These are phyloP conservation scores for Aureobasidium subglaciale DNA, from an alignment of 2,329 filamentous ascomycete genomes.

Conservation along the genomic window DNA sequence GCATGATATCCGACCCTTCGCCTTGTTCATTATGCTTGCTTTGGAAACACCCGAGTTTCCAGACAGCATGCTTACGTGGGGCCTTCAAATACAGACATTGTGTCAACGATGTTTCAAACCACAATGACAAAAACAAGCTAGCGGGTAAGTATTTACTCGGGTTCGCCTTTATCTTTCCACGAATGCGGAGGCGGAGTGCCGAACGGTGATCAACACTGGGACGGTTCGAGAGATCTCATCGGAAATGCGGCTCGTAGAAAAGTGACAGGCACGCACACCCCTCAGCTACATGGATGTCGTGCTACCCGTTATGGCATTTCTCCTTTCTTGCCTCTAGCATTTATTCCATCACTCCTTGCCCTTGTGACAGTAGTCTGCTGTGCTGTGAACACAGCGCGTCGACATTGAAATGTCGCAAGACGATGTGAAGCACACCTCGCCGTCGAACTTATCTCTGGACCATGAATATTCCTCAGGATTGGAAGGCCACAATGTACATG, in stretches of 20 bases:
- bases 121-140: background rate
- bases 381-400: background rate
- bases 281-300: slow-evolving; percentile 4
- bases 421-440: slow-evolving; percentile 2
- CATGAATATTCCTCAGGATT: background rate
- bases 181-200: slow-evolving; percentile 14
- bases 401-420: background rate
- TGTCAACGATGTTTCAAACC: no score
- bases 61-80: no score
- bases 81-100: no score
- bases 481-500: background rate
- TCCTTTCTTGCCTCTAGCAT: background rate
- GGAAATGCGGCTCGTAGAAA: slow-evolving; percentile 9
- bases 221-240: slow-evolving; percentile 2
- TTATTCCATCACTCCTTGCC: background rate
- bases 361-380: background rate
- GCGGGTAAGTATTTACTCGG: no score
- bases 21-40: no score
- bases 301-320: background rate
- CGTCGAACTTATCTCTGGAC: slow-evolving; percentile 4
- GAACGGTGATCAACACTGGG: slow-evolving; percentile 7
- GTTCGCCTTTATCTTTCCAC: background rate
- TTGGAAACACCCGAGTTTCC: no score
- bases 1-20: background rate
- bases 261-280: background rate